Evolutionary conservation across 371 early-diverging fungal genomes (phyloP).

Genomic region (Mucor saturninus): DNA sequence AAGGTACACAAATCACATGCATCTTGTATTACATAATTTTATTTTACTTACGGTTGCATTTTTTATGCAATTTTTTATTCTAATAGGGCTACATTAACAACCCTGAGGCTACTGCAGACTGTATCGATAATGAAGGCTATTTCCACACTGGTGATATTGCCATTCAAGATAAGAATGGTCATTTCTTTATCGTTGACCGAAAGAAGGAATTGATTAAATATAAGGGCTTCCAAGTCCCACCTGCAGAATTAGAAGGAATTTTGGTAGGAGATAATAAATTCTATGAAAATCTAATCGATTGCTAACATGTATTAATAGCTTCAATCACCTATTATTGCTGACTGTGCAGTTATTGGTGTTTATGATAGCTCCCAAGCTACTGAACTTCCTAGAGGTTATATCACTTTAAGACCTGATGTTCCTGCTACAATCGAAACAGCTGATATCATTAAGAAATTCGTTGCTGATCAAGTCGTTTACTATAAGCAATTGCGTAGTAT

Average conservation of each 20-base stretch:
- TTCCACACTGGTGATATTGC: conserved; percentile 89
- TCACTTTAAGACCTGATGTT: conserved; percentile 52
- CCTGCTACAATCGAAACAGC: conserved; percentile 21
- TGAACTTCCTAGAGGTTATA: conserved; percentile 75
- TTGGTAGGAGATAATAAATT: conserved; percentile 10
- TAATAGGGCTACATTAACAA: conserved; percentile 67
- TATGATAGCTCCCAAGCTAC: conserved; percentile 60
- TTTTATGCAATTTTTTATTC: not conserved
- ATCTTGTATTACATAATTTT: not conserved
- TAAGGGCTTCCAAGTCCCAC: conserved; percentile 69
- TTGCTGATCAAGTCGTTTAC: conserved; percentile 62
- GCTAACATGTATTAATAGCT: conserved; percentile 14
- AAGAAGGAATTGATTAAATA: conserved; percentile 80
- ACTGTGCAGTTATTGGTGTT: conserved; percentile 72
- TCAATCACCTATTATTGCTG: conserved; percentile 66
- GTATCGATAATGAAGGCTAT: conserved; percentile 66
- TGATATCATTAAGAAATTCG: conserved; percentile 56
- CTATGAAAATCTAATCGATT: not conserved
- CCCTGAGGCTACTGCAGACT: conserved; percentile 66
- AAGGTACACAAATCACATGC: conserved; percentile 26
- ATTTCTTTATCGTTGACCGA: conserved; percentile 72
- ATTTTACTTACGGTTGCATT: not conserved
- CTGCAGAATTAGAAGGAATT: conserved; percentile 29
- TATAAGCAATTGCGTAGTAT: conserved; percentile 84
- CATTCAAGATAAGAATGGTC: conserved; percentile 59